Evolutionary conservation across 2,329 filamentous ascomycete genomes (phyloP).

Genomic region (Aspergillus arachidicola): DNA sequence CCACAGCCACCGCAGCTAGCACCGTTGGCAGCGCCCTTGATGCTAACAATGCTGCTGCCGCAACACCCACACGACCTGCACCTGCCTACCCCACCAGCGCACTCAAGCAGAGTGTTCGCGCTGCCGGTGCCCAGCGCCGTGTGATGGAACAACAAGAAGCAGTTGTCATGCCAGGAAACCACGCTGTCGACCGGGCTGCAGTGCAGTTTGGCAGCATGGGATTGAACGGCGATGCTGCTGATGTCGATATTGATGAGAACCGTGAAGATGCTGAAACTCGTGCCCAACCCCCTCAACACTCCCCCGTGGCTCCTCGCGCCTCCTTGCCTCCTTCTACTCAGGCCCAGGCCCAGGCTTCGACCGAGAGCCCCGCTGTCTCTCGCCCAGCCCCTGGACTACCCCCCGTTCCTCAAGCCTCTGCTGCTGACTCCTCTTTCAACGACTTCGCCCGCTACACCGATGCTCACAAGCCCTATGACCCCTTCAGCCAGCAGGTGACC

Average conservation of each 20-base stretch:
- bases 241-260: constrained; percentile 82
- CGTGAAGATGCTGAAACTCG: constrained; percentile 94
- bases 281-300: constrained; percentile 89
- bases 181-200: constrained; percentile 86
- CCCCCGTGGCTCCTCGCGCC: constrained; percentile 82
- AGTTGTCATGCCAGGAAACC: constrained; percentile 96
- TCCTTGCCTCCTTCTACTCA: constrained; percentile 73
- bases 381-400: constrained; percentile 65
- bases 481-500: constrained; percentile 75
- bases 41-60: constrained; percentile 60
- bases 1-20: constrained; percentile 83
- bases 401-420: constrained; percentile 59
- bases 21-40: constrained; percentile 87
- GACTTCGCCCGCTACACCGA: constrained; percentile 59
- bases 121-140: constrained; percentile 79
- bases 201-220: constrained; percentile 97
- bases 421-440: constrained; percentile 49
- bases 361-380: constrained; percentile 49
- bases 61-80: constrained; percentile 58
- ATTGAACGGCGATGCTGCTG: constrained; percentile 66
- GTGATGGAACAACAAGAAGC: constrained; percentile 95
- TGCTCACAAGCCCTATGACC: constrained; percentile 81
- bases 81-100: constrained; percentile 78
- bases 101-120: constrained; percentile 72
- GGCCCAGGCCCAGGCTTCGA: constrained; percentile 35